These are phyloP conservation scores for Monosporascus cannonballus DNA, from an alignment of 2,329 filamentous ascomycete genomes.

Conservation along the genomic window DNA sequence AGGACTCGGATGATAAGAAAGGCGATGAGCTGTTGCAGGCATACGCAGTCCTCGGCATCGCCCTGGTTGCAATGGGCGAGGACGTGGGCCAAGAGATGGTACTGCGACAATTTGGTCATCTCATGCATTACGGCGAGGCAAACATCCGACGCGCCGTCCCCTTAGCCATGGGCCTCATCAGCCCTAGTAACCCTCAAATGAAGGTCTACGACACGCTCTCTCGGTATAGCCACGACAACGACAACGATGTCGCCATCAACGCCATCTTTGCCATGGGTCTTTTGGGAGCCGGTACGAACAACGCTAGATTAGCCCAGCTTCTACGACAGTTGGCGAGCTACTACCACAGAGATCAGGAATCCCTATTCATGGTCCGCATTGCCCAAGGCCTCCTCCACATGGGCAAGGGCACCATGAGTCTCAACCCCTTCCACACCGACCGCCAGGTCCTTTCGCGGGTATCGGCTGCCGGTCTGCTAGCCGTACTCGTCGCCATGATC, in stretches of 20 bases:
- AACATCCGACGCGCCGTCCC: slow-evolving; percentile 97
- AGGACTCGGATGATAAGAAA: slow-evolving; percentile 91
- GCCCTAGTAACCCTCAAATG: slow-evolving; percentile 98
- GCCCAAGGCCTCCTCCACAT: slow-evolving; percentile 96
- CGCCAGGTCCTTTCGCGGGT: slow-evolving; percentile 92
- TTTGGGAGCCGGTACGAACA: slow-evolving; percentile 94
- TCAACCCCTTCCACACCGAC: slow-evolving; percentile 99
- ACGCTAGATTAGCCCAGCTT: slow-evolving; percentile 89
- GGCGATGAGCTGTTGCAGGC: slow-evolving; percentile 92
- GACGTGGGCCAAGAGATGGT: slow-evolving; percentile 99
- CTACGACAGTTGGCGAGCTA: slow-evolving; percentile 93
- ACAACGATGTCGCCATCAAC: slow-evolving; percentile 96
- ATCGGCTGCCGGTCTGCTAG: slow-evolving; percentile 79
- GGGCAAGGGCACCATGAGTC: slow-evolving; percentile 94
- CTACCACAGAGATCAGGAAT: slow-evolving; percentile 94
- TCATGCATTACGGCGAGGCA: slow-evolving; percentile 98
- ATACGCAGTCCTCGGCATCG: slow-evolving; percentile 91
- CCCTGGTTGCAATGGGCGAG: slow-evolving; percentile 94
- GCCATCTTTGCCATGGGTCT: slow-evolving; percentile 99
- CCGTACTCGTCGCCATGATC: slow-evolving; percentile 88
- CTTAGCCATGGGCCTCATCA: slow-evolving; percentile 92
- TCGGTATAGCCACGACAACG: slow-evolving; percentile 96
- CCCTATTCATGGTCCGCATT: slow-evolving; percentile 98
- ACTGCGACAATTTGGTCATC: slow-evolving; percentile 88
- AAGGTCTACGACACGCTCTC: slow-evolving; percentile 99